phyloP scores from a whole-genome alignment of 1,284 basidiomycete genomes.

The Boletellus deceptivus region DNA sequence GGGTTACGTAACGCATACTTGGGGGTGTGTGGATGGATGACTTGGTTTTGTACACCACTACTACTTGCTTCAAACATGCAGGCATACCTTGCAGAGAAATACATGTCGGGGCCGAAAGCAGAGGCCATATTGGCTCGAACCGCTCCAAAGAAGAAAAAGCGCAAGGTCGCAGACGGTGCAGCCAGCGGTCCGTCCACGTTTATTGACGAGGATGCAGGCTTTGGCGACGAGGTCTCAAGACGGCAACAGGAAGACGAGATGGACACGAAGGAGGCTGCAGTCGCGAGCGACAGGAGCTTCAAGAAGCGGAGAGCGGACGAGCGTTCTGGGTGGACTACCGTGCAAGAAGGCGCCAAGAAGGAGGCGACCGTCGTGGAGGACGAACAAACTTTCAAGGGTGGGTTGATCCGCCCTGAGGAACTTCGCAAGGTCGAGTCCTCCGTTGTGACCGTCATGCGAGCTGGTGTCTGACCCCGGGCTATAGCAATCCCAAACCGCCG shows the following conservation, averaged over 20 bases:
- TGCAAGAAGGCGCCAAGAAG: constrained; percentile 44
- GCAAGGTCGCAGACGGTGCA: constrained; percentile 48
- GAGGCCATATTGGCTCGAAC: constrained; percentile 86
- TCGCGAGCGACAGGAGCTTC: constrained; percentile 69
- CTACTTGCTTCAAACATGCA: constrained; percentile 43
- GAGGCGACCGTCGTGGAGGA: constrained; percentile 56
- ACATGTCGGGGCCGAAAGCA: constrained; percentile 97
- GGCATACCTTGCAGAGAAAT: constrained; percentile 79
- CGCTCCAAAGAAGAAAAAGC: constrained; percentile 67
- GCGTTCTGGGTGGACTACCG: constrained; percentile 56
- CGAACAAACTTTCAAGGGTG: constrained; percentile 59
- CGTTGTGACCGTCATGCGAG: neutral
- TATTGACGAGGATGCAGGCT: constrained; percentile 70
- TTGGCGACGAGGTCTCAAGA: constrained; percentile 43
- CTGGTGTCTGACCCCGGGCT: constrained; percentile 4
- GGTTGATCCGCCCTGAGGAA: constrained; percentile 70
- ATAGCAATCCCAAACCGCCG: constrained; percentile 42
- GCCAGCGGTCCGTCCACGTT: constrained; percentile 42
- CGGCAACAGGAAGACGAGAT: constrained; percentile 50
- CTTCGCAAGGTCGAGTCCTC: constrained; percentile 46
- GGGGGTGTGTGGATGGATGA: too few species aligned
- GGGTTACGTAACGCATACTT: constrained; percentile 12
- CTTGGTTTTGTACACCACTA: neutral
- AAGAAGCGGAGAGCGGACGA: constrained; percentile 65
- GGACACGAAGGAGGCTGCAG: constrained; percentile 57